These are phyloP conservation scores for Colletotrichum australisinense DNA, from an alignment of 2,329 filamentous ascomycete genomes.

Conservation along the genomic window DNA sequence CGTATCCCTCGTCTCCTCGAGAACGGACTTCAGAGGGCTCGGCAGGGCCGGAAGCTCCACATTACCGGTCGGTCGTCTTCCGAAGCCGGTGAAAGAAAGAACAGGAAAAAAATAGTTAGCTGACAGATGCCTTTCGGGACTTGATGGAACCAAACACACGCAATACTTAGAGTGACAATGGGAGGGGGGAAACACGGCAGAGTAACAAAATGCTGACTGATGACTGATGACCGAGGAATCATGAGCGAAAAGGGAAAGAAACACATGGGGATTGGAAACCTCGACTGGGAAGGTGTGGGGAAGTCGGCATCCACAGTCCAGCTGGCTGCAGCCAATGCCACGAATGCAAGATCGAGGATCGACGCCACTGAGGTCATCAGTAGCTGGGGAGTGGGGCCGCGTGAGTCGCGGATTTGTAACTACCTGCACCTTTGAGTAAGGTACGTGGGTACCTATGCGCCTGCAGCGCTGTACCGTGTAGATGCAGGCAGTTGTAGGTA, in stretches of 20 bases:
- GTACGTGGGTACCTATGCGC: not conserved
- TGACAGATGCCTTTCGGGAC: not conserved
- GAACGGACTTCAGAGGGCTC: not conserved
- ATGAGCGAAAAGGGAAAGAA: conserved; percentile 14
- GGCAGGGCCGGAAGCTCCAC: not conserved
- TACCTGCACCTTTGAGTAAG: not conserved
- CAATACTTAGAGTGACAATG: too few relatives aligned
- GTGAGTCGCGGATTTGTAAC: conserved; percentile 28
- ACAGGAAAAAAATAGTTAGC: too few relatives aligned
- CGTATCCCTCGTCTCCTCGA: not conserved
- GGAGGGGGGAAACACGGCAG: too few relatives aligned
- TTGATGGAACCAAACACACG: not conserved
- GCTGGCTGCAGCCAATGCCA: not conserved
- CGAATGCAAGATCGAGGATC: conserved; percentile 13
- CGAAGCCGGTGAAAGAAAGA: not conserved
- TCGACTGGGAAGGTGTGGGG: conserved; percentile 20
- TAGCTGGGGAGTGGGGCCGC: not conserved
- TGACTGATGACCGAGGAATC: not conserved
- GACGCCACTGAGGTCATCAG: conserved; percentile 34
- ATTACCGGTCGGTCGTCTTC: not conserved
- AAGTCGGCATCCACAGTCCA: not conserved
- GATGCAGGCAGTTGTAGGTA: not conserved
- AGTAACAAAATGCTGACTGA: not conserved
- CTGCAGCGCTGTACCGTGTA: too few relatives aligned
- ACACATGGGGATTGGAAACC: not conserved